phyloP scores from a whole-genome alignment of 2,329 filamentous ascomycete genomes.

The Fusarium secorum region DNA sequence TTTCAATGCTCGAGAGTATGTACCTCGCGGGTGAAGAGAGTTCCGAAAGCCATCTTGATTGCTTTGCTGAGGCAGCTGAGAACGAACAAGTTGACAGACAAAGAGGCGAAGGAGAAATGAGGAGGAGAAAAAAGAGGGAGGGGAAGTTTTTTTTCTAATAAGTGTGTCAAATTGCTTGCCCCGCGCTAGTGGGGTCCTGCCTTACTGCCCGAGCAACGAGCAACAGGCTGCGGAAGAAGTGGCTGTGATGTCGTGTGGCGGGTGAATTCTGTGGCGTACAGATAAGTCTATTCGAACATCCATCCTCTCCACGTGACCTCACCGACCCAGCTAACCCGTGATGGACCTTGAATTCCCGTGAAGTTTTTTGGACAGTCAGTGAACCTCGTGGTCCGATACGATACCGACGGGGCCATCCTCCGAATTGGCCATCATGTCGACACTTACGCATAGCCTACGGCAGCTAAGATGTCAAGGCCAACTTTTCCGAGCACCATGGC shows the following conservation, averaged over 20 bases:
- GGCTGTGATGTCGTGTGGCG: conserved; percentile 24
- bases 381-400: conserved; percentile 34
- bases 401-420: conserved; percentile 38
- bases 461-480: conserved; percentile 48
- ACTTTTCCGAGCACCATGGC: conserved; percentile 43
- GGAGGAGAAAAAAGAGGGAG: conserved; percentile 37
- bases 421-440: conserved; percentile 46
- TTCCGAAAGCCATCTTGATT: conserved; percentile 92
- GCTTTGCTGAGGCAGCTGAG: conserved; percentile 42
- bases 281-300: not conserved
- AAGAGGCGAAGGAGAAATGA: conserved; percentile 33
- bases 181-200: conserved; percentile 44
- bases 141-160: conserved; percentile 48
- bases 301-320: conserved; percentile 38
- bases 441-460: conserved; percentile 47
- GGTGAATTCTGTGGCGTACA: conserved; percentile 19
- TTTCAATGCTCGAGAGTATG: conserved; percentile 33
- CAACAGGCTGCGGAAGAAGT: conserved; percentile 25
- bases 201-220: conserved; percentile 41
- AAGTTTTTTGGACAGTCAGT: conserved; percentile 41
- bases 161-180: conserved; percentile 45
- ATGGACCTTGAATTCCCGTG: conserved; percentile 26
- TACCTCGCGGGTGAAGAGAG: conserved; percentile 91
- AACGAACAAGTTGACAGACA: conserved; percentile 42
- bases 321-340: conserved; percentile 13